Base-by-base conservation (phyloP, 495 filamentous ascomycete genomes). In the Aspergillus conjunctus region DNA sequence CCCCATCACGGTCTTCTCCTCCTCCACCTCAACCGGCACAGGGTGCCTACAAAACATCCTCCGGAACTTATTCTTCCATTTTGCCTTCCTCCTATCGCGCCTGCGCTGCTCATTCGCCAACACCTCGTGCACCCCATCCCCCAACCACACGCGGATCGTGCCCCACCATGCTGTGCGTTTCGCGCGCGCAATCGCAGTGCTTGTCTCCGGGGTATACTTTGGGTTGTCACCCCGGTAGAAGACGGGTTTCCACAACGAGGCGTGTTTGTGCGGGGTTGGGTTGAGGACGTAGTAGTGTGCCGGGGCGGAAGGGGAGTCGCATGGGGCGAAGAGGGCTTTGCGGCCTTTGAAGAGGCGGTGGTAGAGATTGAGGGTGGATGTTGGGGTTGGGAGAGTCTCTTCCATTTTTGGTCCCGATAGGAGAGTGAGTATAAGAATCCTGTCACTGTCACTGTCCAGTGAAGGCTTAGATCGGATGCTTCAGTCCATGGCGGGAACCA, bases 201-300 rank as follows among this genome's bases (percentile, higher is more conserved):
- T 51, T 14, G 59, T 34, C 4, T 17, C 33, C 18, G 59, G 51
- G 7, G 53, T 57, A 17, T 62, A 57, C 20, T 62, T 62, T 18
- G 53, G 59, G 48, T 62, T 62, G 30, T 62, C 59, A 20, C 59
- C 59, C 11, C 59, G 59, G 37, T 62, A 57, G 33, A 62, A 57
- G 4, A 57, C 15, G 21, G 59, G 59, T 17, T 57, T 57, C 59
- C 59, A 62, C 3, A 1, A 14, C 22, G 14, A 10, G 46, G 43
- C 18, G 26, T 62, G 53, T 17, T 37, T 51, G 14, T 62, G 59
- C 0, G 59, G 54, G 12, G 34, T 30, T 9, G 59, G 59, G 46
- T 62, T 62, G 6, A 50, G 51, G 53, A 62, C 18, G 37, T 44
- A 62, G 45, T 62, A 62, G 14, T 39, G 34, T 34, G 59, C 59